Conservation (phyloP, 2,329 filamentous ascomycete species). For the Pseudocercospora fijiensis region DNA sequence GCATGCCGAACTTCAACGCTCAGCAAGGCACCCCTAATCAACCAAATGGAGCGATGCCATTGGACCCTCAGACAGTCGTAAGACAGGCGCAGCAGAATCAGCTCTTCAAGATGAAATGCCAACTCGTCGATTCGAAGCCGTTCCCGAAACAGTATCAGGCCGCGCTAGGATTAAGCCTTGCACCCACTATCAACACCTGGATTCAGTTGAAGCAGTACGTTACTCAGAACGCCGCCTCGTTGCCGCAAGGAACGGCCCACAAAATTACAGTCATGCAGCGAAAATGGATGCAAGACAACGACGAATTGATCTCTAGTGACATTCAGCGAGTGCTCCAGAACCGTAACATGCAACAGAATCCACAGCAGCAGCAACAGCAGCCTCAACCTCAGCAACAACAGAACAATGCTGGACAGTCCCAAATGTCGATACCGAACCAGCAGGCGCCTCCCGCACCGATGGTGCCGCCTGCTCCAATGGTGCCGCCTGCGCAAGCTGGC, state of each 20-base stretch:
- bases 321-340: slow-evolving; percentile 42
- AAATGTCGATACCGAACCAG: slow-evolving; percentile 23
- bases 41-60: slow-evolving; percentile 16
- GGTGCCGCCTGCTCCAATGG: slow-evolving; percentile 35
- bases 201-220: slow-evolving; percentile 57
- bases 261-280: slow-evolving; percentile 40
- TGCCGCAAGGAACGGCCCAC: slow-evolving; percentile 43
- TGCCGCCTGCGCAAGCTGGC: slow-evolving; percentile 20
- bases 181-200: slow-evolving; percentile 56
- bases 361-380: slow-evolving; percentile 30
- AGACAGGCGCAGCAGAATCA: slow-evolving; percentile 22
- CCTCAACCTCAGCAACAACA: slow-evolving; percentile 5
- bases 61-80: slow-evolving; percentile 16
- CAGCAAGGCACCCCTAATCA: slow-evolving; percentile 18
- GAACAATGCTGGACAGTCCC: slow-evolving; percentile 16
- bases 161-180: slow-evolving; percentile 37
- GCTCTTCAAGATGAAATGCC: slow-evolving; percentile 15
- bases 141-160: slow-evolving; percentile 21
- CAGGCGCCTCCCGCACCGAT: slow-evolving; percentile 45
- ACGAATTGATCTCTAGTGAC: slow-evolving; percentile 26
- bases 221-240: slow-evolving; percentile 45
- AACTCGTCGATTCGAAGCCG: slow-evolving; percentile 22
- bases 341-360: slow-evolving; percentile 37
- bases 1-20: slow-evolving; percentile 26
- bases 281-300: slow-evolving; percentile 30